These are phyloP conservation scores for Fomitopsis schrenkii DNA, from an alignment of 1,284 basidiomycete species.

Conservation along the genomic window DNA sequence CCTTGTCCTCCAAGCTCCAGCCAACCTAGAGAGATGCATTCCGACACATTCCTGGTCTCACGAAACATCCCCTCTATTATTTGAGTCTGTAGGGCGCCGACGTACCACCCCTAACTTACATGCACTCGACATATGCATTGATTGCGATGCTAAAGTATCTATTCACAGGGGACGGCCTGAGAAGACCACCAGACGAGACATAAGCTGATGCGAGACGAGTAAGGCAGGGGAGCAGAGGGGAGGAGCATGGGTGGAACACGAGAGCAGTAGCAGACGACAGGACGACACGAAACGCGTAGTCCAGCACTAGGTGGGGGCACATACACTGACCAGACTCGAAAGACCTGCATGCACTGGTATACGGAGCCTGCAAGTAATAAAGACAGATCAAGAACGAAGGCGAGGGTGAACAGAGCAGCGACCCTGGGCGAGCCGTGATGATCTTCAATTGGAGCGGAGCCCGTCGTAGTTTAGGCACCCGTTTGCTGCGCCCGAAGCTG, in stretches of 20 bases:
- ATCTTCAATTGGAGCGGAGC: neutral
- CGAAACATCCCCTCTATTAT: too few species aligned
- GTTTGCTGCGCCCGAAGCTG: conserved; percentile 48
- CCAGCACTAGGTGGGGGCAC: neutral
- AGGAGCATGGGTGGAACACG: neutral
- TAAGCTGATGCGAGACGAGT: neutral
- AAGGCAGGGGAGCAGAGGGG: neutral
- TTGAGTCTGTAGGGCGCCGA: too few species aligned
- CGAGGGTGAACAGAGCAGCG: neutral
- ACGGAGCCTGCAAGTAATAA: conserved; percentile 7
- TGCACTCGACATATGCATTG: neutral
- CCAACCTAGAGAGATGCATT: too few species aligned
- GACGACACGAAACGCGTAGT: conserved; percentile 1
- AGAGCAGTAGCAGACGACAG: neutral
- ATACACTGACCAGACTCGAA: conserved; percentile 1
- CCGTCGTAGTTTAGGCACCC: neutral
- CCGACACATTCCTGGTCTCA: too few species aligned
- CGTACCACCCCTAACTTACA: neutral
- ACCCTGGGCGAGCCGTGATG: neutral
- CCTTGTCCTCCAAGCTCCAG: too few species aligned
- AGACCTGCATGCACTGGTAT: neutral
- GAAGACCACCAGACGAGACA: neutral
- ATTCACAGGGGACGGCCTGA: neutral
- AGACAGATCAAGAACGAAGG: conserved; percentile 6
- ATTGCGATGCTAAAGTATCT: conserved; percentile 2